Evolutionary conservation across 768 basidiomycete genomes (phyloP), one percentile per base, ranked within the genome.

Genomic region (Lactarius hatsudake): DNA sequence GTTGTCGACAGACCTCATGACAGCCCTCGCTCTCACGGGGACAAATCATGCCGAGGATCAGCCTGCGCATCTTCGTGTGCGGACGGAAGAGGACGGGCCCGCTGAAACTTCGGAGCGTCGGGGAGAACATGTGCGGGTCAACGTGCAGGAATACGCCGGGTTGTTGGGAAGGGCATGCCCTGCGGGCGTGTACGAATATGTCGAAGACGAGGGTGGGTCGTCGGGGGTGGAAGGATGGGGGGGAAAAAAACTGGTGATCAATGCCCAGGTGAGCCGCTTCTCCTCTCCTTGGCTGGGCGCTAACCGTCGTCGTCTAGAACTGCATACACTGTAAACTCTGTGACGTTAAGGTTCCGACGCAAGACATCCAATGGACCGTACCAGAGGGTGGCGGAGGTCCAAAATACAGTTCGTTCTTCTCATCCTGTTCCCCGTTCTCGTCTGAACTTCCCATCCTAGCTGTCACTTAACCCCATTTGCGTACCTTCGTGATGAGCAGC

Each of bases 31-130:
- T 3, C 83, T 97, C 54, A 97, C 96, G 8, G 93, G 91, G 0
- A 98, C 96, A 18, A 96, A 96, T 74, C 96, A 98, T 73, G 88
- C 91, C n/a, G 96, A 99, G 75, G 94, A 98, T 75, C 94, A 98
- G 75, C 94, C 90, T 3, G 81, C 93, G 17, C 97, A 99, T 78
- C 81, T 98, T 58, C 83, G 90, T 38, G 85, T 97, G 75, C 87
- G 78, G 55, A 72, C 72, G 34, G 65, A 67, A 62, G 70, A 68
- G 30, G 75, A 75, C 66, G 75, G 72, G 26, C 73, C 74, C 8
- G 69, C 74, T 9, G 84, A 85, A 59, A 84, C 83, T 51, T 71
- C 79, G 15, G 75, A 75, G 30, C 75, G 81, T 38, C 78, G 86
- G 59, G 78, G 78, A 57, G 80, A 84, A 28, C 96, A 98, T 74